These are phyloP conservation scores for Rhododendron vialii DNA, from an alignment of 148 eudicot species.

Conservation along the genomic window DNA sequence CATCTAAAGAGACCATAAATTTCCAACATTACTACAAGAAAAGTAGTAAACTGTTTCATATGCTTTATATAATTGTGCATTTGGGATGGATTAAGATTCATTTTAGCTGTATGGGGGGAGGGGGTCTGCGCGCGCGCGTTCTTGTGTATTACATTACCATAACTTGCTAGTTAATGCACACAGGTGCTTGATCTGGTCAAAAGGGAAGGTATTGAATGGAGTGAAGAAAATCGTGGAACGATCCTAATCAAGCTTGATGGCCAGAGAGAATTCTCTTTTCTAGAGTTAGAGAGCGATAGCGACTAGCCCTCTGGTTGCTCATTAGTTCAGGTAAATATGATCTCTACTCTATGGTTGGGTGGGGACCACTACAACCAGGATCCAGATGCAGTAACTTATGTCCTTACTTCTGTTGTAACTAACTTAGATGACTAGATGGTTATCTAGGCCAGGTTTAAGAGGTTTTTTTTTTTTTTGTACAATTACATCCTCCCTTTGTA, in stretches of 20 bases:
- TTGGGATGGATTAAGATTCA: neutral
- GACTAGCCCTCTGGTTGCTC: conserved; percentile 26
- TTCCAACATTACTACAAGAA: neutral
- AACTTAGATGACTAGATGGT: neutral
- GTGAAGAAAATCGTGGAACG: conserved; percentile 83
- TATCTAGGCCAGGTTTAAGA: conserved; percentile 7
- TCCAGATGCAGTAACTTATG: neutral
- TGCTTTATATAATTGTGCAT: neutral
- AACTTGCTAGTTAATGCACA: conserved; percentile 18
- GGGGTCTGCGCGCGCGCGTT: neutral
- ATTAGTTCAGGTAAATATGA: neutral
- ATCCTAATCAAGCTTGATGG: conserved; percentile 72
- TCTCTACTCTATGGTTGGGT: neutral
- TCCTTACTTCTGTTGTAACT: neutral
- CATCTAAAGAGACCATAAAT: neutral
- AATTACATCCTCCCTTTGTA: neutral
- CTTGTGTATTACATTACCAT: neutral
- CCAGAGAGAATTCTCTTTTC: conserved; percentile 68
- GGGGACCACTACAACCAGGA: neutral
- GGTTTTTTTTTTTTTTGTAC: neutral
- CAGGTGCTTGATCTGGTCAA: conserved; percentile 72
- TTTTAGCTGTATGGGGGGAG: neutral
- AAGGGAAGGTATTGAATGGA: conserved; percentile 62
- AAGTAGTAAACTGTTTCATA: neutral
- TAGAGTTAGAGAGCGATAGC: conserved; percentile 55